These are phyloP conservation scores for Russula compacta DNA, from an alignment of 768 basidiomycete genomes.

Conservation along the genomic window DNA sequence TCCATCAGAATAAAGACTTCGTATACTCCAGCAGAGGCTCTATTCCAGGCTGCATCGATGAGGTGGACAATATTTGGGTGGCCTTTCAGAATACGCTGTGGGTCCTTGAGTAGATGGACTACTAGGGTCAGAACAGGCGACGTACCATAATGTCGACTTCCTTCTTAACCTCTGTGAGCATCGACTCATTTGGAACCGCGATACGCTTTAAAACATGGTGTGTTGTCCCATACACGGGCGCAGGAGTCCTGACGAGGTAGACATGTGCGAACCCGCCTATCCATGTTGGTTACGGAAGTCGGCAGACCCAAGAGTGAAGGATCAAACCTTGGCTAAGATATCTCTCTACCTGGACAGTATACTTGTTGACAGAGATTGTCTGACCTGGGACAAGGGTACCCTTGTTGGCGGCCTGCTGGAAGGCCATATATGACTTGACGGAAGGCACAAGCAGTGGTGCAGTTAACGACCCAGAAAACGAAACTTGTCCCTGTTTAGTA, in stretches of 20 bases:
- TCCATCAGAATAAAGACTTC: constrained; percentile 99
- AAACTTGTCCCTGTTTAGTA: constrained; percentile 4
- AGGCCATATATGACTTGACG: constrained; percentile 33
- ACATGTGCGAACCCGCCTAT: constrained; percentile 97
- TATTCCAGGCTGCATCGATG: constrained; percentile 90
- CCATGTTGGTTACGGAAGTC: constrained; percentile 10
- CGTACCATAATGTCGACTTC: constrained; percentile 98
- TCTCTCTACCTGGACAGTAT: constrained; percentile 83
- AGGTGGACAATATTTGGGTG: constrained; percentile 95
- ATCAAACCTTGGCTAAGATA: constrained; percentile 87
- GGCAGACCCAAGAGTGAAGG: neutral
- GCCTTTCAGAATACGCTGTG: constrained; percentile 77
- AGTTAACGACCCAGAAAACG: neutral
- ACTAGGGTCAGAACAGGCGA: neutral
- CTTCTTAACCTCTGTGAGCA: constrained; percentile 89
- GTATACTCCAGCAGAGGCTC: constrained; percentile 71
- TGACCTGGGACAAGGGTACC: constrained; percentile 76
- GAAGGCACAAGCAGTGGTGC: neutral
- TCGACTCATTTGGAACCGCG: constrained; percentile 80
- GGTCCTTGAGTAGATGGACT: constrained; percentile 9
- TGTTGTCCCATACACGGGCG: constrained; percentile 83
- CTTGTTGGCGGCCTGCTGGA: constrained; percentile 45
- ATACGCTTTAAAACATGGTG: constrained; percentile 97
- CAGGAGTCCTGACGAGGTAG: constrained; percentile 82
- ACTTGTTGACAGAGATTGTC: constrained; percentile 81